Conservation (phyloP, 441 rosid species). For the Adansonia madagascariensis region DNA sequence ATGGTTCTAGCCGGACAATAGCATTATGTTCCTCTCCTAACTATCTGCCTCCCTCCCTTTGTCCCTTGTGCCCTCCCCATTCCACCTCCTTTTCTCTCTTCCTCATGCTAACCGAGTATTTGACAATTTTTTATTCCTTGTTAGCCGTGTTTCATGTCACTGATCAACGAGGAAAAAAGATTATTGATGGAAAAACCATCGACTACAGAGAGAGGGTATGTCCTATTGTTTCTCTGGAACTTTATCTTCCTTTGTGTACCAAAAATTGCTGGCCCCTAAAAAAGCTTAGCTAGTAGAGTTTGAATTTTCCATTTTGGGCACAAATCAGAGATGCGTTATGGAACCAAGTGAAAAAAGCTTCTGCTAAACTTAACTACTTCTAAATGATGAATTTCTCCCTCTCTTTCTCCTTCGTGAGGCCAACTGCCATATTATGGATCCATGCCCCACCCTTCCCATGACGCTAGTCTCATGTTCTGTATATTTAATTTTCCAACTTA, state of each 20-base stretch:
- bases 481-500: neutral
- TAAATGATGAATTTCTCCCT: neutral
- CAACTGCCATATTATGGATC: neutral
- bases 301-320: neutral
- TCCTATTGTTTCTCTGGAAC: slow-evolving; percentile 11
- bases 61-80: neutral
- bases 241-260: neutral
- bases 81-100: neutral
- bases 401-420: neutral
- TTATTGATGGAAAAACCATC: slow-evolving; percentile 67
- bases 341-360: neutral
- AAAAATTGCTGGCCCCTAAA: neutral
- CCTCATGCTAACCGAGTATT: slow-evolving; percentile 14
- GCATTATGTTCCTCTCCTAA: neutral
- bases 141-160: slow-evolving; percentile 78
- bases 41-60: neutral
- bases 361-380: neutral
- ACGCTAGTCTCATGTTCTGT: neutral
- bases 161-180: slow-evolving; percentile 82
- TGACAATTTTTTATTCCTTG: slow-evolving; percentile 16
- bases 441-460: neutral
- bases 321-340: neutral
- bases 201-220: slow-evolving; percentile 83
- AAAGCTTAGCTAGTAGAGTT: neutral
- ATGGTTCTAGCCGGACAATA: neutral